Evolutionary conservation across 2,329 filamentous ascomycete species (phyloP).

Genomic region (Talaromyces funiculosus): DNA sequence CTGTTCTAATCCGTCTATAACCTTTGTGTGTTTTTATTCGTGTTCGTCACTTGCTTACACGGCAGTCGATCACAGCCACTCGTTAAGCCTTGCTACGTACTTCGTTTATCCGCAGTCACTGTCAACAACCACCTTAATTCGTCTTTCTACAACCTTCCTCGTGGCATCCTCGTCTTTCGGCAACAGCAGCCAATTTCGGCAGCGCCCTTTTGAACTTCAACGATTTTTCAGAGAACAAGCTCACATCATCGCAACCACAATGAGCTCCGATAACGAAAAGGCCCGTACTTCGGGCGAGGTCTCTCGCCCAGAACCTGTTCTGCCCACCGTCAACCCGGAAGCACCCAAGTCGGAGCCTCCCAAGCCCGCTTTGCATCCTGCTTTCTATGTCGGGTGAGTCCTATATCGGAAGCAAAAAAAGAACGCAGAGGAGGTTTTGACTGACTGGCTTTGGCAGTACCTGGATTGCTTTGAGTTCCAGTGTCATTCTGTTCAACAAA

Average conservation of each 20-base stretch:
- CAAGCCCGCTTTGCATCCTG: conserved; percentile 65
- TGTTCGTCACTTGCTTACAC: conserved; percentile 21
- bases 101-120: not conserved
- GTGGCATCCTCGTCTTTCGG: conserved; percentile 42
- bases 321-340: conserved; percentile 76
- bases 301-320: conserved; percentile 43
- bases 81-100: conserved; percentile 9
- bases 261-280: conserved; percentile 70
- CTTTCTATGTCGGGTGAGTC: conserved; percentile 70
- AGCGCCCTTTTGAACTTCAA: conserved; percentile 45
- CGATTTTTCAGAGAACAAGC: conserved; percentile 41
- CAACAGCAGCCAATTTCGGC: conserved; percentile 38
- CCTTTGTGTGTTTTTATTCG: conserved; percentile 16
- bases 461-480: conserved; percentile 90
- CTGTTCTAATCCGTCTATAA: conserved; percentile 2
- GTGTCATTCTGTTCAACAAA: conserved; percentile 99
- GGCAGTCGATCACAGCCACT: conserved; percentile 17
- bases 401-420: not conserved
- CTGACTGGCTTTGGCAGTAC: conserved; percentile 50
- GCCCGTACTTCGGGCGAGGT: conserved; percentile 72
- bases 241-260: conserved; percentile 37
- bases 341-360: conserved; percentile 64
- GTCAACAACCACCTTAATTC: not conserved
- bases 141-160: conserved; percentile 19
- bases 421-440: not conserved